A percentile compares a stretch with the other conserved stretches of the same genome.
Conservation (phyloP, 1,139 yeast species). For the Magnusiomyces suaveolens region DNA sequence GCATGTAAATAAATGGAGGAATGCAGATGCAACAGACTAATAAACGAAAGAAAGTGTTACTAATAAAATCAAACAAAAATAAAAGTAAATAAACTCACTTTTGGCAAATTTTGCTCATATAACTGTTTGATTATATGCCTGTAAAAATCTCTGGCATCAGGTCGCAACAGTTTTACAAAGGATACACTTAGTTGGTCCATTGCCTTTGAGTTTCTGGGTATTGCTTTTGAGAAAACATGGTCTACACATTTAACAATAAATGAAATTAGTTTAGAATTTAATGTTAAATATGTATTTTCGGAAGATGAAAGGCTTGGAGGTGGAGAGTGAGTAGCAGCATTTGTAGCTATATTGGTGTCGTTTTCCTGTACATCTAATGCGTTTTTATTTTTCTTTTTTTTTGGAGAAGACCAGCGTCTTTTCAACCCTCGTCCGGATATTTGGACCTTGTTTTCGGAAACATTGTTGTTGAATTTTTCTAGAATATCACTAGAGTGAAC, state of each 20-base stretch:
- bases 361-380: too few species aligned
- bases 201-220: not conserved
- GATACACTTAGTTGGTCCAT: not conserved
- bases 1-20: not conserved
- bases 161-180: not conserved
- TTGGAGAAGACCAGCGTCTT: not conserved
- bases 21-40: conserved; percentile 1
- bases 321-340: not conserved
- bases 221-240: not conserved
- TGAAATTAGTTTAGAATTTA: not conserved
- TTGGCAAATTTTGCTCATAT: not conserved
- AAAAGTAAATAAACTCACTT: not conserved
- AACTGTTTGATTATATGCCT: not conserved
- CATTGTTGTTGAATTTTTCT: not conserved
- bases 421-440: not conserved
- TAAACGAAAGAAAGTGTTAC: not conserved
- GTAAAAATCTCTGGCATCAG: not conserved
- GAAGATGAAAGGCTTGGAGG: not conserved
- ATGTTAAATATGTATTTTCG: not conserved
- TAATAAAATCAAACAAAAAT: too few species aligned
- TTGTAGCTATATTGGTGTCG: too few species aligned
- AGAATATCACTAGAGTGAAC: not conserved
- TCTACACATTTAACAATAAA: not conserved
- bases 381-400: not conserved
- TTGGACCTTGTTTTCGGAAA: not conserved